phyloP scores from a whole-genome alignment of 495 filamentous ascomycete species.

The Xylaria venustula region DNA sequence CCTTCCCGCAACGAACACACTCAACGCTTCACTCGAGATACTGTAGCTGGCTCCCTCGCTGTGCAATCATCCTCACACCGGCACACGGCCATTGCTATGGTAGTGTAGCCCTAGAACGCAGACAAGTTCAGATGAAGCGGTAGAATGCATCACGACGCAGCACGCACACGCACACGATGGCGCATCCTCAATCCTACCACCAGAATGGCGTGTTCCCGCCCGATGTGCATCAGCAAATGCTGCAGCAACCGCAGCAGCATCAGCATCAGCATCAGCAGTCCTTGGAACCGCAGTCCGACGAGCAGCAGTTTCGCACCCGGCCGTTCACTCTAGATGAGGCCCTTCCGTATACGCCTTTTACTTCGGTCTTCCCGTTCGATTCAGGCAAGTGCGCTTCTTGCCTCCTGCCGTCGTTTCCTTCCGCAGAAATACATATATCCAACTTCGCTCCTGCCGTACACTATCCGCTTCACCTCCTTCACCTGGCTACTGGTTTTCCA shows the following conservation, averaged over 20 bases:
- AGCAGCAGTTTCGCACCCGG: slow-evolving; percentile 21
- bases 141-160: slow-evolving; percentile 2
- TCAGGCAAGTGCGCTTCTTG: slow-evolving; percentile 60
- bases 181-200: slow-evolving; percentile 27
- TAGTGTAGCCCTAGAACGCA: background rate
- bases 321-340: slow-evolving; percentile 72
- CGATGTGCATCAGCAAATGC: slow-evolving; percentile 9
- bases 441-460: slow-evolving; percentile 5
- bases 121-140: slow-evolving; percentile 11
- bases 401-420: slow-evolving; percentile 28
- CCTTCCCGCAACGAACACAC: background rate
- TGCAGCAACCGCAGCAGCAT: slow-evolving; percentile 20
- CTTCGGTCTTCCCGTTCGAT: slow-evolving; percentile 82
- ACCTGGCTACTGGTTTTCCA: too few species aligned
- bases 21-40: slow-evolving; percentile 1
- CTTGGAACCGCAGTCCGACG: slow-evolving; percentile 1
- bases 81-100: slow-evolving; percentile 9
- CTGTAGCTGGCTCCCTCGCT: background rate
- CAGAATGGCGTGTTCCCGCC: slow-evolving; percentile 20
- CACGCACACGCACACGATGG: slow-evolving; percentile 26
- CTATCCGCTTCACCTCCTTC: too few species aligned
- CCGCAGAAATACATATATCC: background rate
- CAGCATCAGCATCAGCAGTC: slow-evolving; percentile 12
- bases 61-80: background rate
- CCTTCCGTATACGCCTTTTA: slow-evolving; percentile 86